Conservation (phyloP, 257 asterid species). For the Echium plantagineum region DNA sequence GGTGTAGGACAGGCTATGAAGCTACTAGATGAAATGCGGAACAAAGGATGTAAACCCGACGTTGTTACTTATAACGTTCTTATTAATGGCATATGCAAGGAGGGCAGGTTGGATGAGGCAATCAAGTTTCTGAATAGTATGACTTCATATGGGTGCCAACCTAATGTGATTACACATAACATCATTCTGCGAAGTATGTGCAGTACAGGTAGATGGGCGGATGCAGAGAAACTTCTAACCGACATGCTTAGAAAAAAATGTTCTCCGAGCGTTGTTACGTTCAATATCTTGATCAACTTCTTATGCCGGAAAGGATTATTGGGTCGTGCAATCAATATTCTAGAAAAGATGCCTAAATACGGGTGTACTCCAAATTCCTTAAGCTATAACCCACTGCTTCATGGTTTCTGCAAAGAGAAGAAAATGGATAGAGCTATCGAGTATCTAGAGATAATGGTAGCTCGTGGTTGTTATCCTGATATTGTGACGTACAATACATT, state of each 20-base stretch:
- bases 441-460: conserved; percentile 72
- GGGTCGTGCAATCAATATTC: conserved; percentile 61
- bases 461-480: conserved; percentile 77
- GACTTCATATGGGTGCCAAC: conserved; percentile 64
- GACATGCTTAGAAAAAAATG: conserved; percentile 74
- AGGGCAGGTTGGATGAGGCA: conserved; percentile 73
- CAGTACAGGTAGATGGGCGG: conserved; percentile 80
- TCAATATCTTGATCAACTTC: conserved; percentile 71
- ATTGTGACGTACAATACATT: conserved; percentile 77
- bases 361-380: conserved; percentile 74
- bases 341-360: conserved; percentile 68
- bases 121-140: conserved; percentile 52
- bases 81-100: conserved; percentile 70
- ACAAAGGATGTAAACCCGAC: conserved; percentile 66
- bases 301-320: conserved; percentile 57
- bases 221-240: conserved; percentile 61
- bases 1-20: conserved; percentile 70
- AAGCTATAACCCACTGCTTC: conserved; percentile 80
- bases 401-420: conserved; percentile 80
- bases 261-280: conserved; percentile 79
- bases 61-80: conserved; percentile 83
- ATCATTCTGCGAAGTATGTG: conserved; percentile 79
- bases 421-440: conserved; percentile 78
- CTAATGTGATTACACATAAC: conserved; percentile 71
- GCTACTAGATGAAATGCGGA: conserved; percentile 75